These are phyloP conservation scores for Globisporangium rhizosaccharum DNA, from an alignment of 352 stramenopile genomes.

Conservation along the genomic window DNA sequence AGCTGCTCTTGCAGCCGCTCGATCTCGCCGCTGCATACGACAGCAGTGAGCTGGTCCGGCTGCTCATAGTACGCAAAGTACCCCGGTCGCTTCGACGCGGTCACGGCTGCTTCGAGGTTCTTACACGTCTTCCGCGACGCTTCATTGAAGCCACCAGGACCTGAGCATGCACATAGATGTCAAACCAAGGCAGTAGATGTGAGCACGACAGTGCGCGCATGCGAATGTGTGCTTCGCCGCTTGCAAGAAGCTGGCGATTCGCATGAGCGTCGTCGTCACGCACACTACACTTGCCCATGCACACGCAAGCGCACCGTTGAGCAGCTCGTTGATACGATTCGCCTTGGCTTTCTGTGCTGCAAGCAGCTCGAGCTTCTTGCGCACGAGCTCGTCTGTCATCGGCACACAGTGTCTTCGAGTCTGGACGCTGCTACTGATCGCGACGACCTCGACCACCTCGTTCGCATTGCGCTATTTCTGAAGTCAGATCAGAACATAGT, in stretches of 20 bases:
- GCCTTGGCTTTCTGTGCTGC: slow-evolving; percentile 59
- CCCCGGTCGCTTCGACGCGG: slow-evolving; percentile 59
- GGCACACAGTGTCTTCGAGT: not conserved
- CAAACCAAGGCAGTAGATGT: not conserved
- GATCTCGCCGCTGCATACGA: slow-evolving; percentile 51
- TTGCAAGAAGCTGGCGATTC: no score
- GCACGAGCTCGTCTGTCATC: slow-evolving; percentile 56
- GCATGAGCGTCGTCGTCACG: not conserved
- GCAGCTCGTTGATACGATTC: slow-evolving; percentile 49
- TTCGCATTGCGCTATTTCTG: no score
- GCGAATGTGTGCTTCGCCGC: not conserved
- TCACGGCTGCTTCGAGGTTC: slow-evolving; percentile 75
- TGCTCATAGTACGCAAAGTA: slow-evolving; percentile 75
- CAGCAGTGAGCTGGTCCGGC: slow-evolving; percentile 47
- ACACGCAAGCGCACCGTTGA: slow-evolving; percentile 29
- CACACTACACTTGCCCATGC: not conserved
- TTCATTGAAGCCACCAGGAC: slow-evolving; percentile 65
- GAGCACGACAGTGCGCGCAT: not conserved
- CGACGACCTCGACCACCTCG: no score
- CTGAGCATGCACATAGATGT: slow-evolving; percentile 12
- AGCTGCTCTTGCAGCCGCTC: slow-evolving; percentile 54
- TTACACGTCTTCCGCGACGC: slow-evolving; percentile 70
- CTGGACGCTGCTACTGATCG: no score
- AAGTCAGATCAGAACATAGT: no score
- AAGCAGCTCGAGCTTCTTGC: slow-evolving; percentile 77